phyloP scores from a whole-genome alignment of 805 yeast genomes.

The Schwanniomyces sp. region DNA sequence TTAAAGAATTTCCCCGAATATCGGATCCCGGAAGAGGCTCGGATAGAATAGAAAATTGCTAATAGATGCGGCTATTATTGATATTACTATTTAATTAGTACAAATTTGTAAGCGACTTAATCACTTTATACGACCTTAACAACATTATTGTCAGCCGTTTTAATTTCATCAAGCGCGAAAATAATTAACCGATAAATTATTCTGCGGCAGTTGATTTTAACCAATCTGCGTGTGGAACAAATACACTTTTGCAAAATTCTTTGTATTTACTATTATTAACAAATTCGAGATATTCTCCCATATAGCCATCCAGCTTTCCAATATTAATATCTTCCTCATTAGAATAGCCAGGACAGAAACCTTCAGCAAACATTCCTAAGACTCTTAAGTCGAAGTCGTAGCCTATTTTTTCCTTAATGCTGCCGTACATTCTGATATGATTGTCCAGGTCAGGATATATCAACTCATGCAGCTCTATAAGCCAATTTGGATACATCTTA shows the following conservation, averaged over 20 bases:
- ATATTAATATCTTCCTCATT: slow-evolving; percentile 23
- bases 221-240: slow-evolving; percentile 44
- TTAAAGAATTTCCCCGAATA: background rate
- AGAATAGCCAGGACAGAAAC: slow-evolving; percentile 36
- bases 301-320: slow-evolving; percentile 22
- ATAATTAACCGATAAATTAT: slow-evolving; percentile 7
- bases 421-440: slow-evolving; percentile 42
- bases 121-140: background rate
- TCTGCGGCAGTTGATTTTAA: slow-evolving; percentile 35
- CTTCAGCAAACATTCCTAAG: slow-evolving; percentile 38
- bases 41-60: background rate
- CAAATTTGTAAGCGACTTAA: background rate
- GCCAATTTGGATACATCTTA: slow-evolving; percentile 36
- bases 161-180: background rate
- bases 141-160: background rate
- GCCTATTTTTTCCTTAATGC: slow-evolving; percentile 34
- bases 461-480: slow-evolving; percentile 35
- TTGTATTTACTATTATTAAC: slow-evolving; percentile 19
- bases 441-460: slow-evolving; percentile 27
- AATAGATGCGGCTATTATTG: no score
- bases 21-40: background rate
- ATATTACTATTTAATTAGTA: background rate
- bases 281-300: slow-evolving; percentile 32
- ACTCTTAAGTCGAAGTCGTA: slow-evolving; percentile 44
- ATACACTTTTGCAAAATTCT: slow-evolving; percentile 33